phyloP scores from a whole-genome alignment of 2,329 filamentous ascomycete genomes.

The Myriosclerotinia duriaeana region DNA sequence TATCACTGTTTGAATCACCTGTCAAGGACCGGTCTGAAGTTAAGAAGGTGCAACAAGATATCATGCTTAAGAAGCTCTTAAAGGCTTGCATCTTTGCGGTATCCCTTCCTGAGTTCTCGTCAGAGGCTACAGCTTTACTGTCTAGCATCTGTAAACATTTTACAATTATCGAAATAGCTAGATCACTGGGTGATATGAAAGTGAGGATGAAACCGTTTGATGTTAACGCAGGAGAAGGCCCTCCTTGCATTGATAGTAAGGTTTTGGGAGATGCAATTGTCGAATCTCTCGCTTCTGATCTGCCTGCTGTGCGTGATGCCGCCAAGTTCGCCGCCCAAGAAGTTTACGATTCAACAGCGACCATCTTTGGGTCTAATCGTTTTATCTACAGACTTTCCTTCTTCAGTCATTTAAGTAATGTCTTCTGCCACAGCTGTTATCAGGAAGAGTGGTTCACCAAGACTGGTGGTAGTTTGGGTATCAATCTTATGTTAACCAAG shows the following conservation, averaged over 20 bases:
- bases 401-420: slow-evolving; percentile 77
- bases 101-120: slow-evolving; percentile 76
- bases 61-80: slow-evolving; percentile 77
- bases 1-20: slow-evolving; percentile 69
- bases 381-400: slow-evolving; percentile 76
- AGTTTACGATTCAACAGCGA: slow-evolving; percentile 72
- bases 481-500: slow-evolving; percentile 81
- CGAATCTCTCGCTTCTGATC: slow-evolving; percentile 85
- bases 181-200: slow-evolving; percentile 77
- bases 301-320: slow-evolving; percentile 74
- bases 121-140: slow-evolving; percentile 73
- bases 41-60: slow-evolving; percentile 84
- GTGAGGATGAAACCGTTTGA: slow-evolving; percentile 78
- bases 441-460: slow-evolving; percentile 99
- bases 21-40: slow-evolving; percentile 79
- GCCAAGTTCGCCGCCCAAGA: slow-evolving; percentile 76
- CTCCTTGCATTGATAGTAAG: slow-evolving; percentile 80
- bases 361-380: slow-evolving; percentile 74
- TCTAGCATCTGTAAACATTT: slow-evolving; percentile 85
- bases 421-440: slow-evolving; percentile 92
- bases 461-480: slow-evolving; percentile 85
- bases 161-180: slow-evolving; percentile 83
- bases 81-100: slow-evolving; percentile 86
- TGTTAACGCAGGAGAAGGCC: slow-evolving; percentile 81
- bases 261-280: slow-evolving; percentile 86